phyloP scores from a whole-genome alignment of 2,329 filamentous ascomycete genomes.

The Phoma herbarum region DNA sequence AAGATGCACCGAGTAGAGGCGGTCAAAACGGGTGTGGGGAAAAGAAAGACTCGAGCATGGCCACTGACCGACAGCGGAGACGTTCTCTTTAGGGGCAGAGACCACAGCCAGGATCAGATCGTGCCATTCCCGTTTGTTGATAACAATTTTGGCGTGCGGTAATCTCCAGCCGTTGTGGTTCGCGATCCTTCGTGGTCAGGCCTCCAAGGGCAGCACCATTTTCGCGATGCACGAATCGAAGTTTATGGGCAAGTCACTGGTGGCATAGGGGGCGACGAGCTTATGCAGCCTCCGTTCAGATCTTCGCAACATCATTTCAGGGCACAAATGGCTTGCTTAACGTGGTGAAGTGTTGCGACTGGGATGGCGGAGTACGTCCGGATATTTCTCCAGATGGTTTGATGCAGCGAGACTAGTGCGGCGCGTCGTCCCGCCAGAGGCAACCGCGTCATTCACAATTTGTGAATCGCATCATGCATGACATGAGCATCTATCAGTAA shows the following conservation, averaged over 20 bases:
- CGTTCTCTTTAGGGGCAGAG: neutral
- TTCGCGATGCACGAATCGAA: neutral
- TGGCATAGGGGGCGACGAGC: neutral
- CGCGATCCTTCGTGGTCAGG: neutral
- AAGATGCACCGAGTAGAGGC: neutral
- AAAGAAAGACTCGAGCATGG: constrained; percentile 4
- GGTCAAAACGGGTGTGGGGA: constrained; percentile 8
- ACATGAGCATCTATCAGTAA: neutral
- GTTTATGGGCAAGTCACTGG: neutral
- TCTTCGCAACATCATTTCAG: neutral
- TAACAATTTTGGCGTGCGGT: neutral
- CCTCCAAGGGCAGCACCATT: constrained; percentile 2
- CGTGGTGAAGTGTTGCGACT: neutral
- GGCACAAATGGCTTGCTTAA: neutral
- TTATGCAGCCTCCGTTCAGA: neutral
- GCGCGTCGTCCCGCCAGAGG: constrained; percentile 9
- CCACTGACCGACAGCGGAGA: neutral
- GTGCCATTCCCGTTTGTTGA: constrained; percentile 16
- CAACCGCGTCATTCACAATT: constrained; percentile 14
- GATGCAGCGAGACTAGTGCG: constrained; percentile 16
- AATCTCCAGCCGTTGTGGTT: constrained; percentile 14
- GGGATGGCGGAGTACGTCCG: neutral
- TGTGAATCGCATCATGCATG: neutral
- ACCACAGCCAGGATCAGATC: neutral
- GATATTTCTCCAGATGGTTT: neutral